Base-by-base conservation (phyloP, 2,329 filamentous ascomycete species). In the Pseudogymnoascus verrucosus region DNA sequence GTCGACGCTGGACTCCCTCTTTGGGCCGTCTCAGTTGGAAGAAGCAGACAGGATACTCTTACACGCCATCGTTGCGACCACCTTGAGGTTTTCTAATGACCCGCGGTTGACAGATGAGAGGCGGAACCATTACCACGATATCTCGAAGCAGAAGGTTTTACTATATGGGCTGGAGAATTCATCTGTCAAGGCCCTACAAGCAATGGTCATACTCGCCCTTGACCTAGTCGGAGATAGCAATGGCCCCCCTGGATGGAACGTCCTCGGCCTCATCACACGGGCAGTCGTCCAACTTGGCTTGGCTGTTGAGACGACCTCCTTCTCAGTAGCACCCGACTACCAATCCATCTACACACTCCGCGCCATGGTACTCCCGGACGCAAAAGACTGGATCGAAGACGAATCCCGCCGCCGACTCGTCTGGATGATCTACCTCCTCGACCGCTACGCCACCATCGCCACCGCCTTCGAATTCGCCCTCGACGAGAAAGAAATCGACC, bases 351-450 rank as follows among this genome's bases (percentile, higher is more conserved):
- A 96, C 73, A 96, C 92, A 0, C 78, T 96, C 51, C 83, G 92
- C 63, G 91, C 92, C 14, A 93, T 93, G 78, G 87, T 93, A 2
- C 79, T 96, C 0, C 89, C 91, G 0, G 91, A 96, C 65, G 84
- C 93, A 0, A 87, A 85, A 61, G 89, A 91, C 66, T 96, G 93
- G 75, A 89, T 96, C 63, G 92, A 96, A 72, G 93, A 96, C 66
- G 93, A 97, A 74, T 89, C 90, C 44, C 82, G 92, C 28, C 83
- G 93, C 28, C 82, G 93, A 26, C 79, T 96, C 0, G 96, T 97
- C 74, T 97, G 93, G 93, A 93, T 96, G 87, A 87, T 96, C 10
- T 97, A 96, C 72, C 78, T 96, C 11, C 81, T 97, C 5, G 93
- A 97, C 73, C 84, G 93, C 60, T 96, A 96, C 72, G 91, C 91